Base-by-base conservation (phyloP, 1,139 yeast genomes). In the Geotrichum phurueaensis region DNA sequence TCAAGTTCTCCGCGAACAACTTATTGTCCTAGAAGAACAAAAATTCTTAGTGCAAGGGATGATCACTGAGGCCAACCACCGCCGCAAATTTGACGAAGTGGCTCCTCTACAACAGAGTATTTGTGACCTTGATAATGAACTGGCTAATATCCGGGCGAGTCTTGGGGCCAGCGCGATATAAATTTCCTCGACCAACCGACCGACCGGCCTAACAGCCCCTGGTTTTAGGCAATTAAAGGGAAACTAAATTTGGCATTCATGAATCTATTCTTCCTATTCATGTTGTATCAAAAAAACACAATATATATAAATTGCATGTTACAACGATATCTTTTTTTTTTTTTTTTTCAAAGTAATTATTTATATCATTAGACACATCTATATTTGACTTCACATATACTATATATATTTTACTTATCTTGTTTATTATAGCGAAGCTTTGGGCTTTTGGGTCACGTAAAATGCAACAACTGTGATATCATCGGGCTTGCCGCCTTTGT, bases 401-500 rank as follows among this genome's bases (percentile, higher is more conserved):
- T 10, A 7, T 4, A 7, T 27, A 7, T 27, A 7, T 4, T 27
- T 27, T 27, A 27, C 9, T 27, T 27, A 4, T 1, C 9, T 27
- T 27, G 6, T 27, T 5, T 27, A 27, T 53, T 55, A 55, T 49
- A 59, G 27, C 7, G 58, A 45, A 15, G 61, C 50, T 10, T 36
- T 20, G 9, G 49, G 47, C 29, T 60, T 57, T 18, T 63, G 63
- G 36, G 67, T 65, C 9, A 76, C 79, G 29, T 73, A 65, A 60
- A 91, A 83, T 69, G 89, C 79, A 1, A 92, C 86, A 18, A 88
- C 84, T 0, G 98, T 90, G 47, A 92, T 87, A 73, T 94, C 99
- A 75, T 94, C 99, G 59, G 91, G 96, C 74, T 94, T 94, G 31
- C 98, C 99, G 50, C 99, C 98, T 64, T 84, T 78, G 68, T 89